Evolutionary conservation across 257 asterid genomes (phyloP), one percentile per base, ranked within the genome.

Genomic region (Agastache rugosa): DNA sequence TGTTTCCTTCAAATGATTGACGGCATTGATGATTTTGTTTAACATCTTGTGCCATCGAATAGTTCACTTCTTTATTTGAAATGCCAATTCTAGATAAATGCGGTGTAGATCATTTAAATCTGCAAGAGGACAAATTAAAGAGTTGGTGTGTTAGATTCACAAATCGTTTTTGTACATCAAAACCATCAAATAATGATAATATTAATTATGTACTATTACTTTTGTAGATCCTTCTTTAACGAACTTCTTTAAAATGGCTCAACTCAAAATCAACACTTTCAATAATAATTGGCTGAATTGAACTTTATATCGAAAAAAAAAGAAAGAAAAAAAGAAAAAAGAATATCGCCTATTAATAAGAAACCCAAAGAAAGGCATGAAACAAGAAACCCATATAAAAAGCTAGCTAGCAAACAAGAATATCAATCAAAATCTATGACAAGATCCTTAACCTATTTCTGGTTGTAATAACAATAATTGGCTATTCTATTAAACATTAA

Each of bases 41-140:
- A 16, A n/a, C 1, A 48, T 0, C 20, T 48, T 15, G 16, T 0
- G 1, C 4, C 55, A 51, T 8, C 27, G 11, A 5, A 51, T 9
- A 51, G 17, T 12, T 51, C 6, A 2, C 8, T 51, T 2, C 8
- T 1, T 0, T 17, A 1, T 0, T 0, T 6, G 7, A 0, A 0
- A 0, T 8, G 3, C 2, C 10, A n/a, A 17, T 51, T 1, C 17
- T 9, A 0, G 2, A 6, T 3, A 17, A 6, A 51, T 51, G 27
- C 0, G 0, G 58, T 17, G 1, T 8, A 8, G 9, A 17, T 8
- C 12, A 2, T 1, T 62, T 15, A 8, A 0, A 11, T 11, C 78
- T 74, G 66, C 78, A 74, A 41, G 58, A 74, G 0, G 25, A 73
- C 16, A 34, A 17, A 3, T n/a, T n/a, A n/a, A n/a, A 25, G 44